Conservation (phyloP, 352 stramenopile genomes). For the Phytophthora crassamura region DNA sequence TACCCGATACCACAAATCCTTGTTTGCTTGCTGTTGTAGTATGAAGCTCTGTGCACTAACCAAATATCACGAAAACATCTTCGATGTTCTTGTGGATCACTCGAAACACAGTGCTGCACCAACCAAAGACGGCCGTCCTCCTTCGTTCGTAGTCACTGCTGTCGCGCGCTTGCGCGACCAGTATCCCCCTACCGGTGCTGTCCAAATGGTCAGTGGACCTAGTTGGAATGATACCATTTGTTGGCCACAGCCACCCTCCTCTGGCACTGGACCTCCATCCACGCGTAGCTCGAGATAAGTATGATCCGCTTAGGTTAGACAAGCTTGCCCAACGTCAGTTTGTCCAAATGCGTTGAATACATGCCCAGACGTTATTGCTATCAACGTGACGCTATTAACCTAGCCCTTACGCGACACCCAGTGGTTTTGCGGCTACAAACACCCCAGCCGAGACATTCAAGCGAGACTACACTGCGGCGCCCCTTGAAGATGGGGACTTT, state of each 20-base stretch:
- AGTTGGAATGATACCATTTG: not conserved
- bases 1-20: too few relatives aligned
- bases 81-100: not conserved
- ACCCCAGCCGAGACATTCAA: conserved; percentile 37
- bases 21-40: too few relatives aligned
- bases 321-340: too few relatives aligned
- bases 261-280: not conserved
- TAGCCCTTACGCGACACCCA: conserved; percentile 12
- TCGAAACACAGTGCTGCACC: not conserved
- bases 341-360: too few relatives aligned
- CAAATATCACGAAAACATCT: too few relatives aligned
- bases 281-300: not conserved
- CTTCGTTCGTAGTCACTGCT: not conserved
- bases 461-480: conserved; percentile 20
- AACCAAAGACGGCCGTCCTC: not conserved
- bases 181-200: not conserved
- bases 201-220: not conserved
- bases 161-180: not conserved
- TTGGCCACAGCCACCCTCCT: not conserved
- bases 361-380: too few relatives aligned
- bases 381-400: too few relatives aligned
- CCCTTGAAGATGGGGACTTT: conserved; percentile 21
- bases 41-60: too few relatives aligned
- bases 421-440: conserved; percentile 29
- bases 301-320: too few relatives aligned